Percentiles rank a stretch among this genome's conserved stretches.
Evolutionary conservation across 2,329 filamentous ascomycete genomes (phyloP).

Genomic region (Dactylellina drechsleri): DNA sequence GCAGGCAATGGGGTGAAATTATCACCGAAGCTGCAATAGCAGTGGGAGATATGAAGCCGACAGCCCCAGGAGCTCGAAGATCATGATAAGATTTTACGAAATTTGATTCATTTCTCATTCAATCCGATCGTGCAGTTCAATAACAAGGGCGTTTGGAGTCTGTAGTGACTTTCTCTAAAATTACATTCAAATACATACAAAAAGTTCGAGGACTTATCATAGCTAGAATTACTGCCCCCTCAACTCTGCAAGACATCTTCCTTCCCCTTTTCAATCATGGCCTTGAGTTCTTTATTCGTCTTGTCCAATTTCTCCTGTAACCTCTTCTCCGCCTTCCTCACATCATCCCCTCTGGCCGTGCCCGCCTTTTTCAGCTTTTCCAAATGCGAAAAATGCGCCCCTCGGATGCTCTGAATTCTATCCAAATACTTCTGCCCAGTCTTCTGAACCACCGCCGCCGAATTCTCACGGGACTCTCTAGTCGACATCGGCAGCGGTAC

Average conservation of each 20-base stretch:
- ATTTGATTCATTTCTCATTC: too few relatives aligned
- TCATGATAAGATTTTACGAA: not conserved
- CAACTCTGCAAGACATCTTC: slow-evolving; percentile 49
- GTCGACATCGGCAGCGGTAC: slow-evolving; percentile 50
- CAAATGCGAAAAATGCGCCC: slow-evolving; percentile 40
- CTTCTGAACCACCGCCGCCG: slow-evolving; percentile 36
- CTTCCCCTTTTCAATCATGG: slow-evolving; percentile 48
- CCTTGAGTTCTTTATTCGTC: slow-evolving; percentile 49
- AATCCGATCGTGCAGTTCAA: too few relatives aligned
- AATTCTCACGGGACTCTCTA: slow-evolving; percentile 41
- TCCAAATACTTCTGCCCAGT: slow-evolving; percentile 48
- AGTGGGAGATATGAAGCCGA: slow-evolving; percentile 44
- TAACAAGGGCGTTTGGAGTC: too few relatives aligned
- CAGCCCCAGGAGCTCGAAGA: slow-evolving; percentile 19
- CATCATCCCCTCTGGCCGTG: slow-evolving; percentile 39
- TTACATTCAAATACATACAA: not conserved
- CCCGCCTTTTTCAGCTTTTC: slow-evolving; percentile 34
- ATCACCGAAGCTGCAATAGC: slow-evolving; percentile 43
- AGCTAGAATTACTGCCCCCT: not conserved
- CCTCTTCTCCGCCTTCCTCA: slow-evolving; percentile 54
- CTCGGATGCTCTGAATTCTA: slow-evolving; percentile 42
- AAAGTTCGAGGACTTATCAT: not conserved
- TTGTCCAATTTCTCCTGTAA: slow-evolving; percentile 56
- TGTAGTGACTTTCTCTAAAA: not conserved
- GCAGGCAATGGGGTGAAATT: slow-evolving; percentile 39